Base-by-base conservation (phyloP, 805 yeast species). In the Saturnispora gosingensis region DNA sequence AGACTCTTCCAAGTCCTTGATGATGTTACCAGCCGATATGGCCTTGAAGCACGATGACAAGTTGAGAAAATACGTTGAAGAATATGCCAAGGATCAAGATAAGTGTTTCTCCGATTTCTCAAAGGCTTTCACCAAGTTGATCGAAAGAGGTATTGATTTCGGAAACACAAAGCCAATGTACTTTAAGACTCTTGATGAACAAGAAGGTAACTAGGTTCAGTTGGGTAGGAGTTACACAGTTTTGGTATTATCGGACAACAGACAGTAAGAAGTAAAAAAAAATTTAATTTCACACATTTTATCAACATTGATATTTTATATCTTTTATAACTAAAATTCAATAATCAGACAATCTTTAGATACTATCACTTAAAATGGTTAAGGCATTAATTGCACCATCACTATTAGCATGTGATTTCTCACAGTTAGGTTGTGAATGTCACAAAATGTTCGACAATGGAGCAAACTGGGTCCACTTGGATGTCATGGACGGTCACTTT, bases 401-500 rank as follows among this genome's bases (percentile, higher is more conserved):
- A 28, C 86, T 93, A 53, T 78, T 93, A 51, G 93, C 98, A 5
- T 85, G 90, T 43, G 96, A 93, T 67, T 93, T 91, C 64, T 83
- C 97, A 58, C 79, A 88, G 60, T 71, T 93, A 55, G 97, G 95
- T 47, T 80, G 88, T 58, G 91, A 90, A 56, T 88, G 97, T 69
- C 85, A 84, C 63, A 75, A 77, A 53, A 85, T 90, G 71, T 81
- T 88, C 63, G 78, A 80, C 49, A 75, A 84, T 52, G 84, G 86
- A 24, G 95, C 97, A 20, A 96, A 91, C 62, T 93, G 99, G 99
- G 81, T 93, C 55, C 99, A 93, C 69, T 81, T 93, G 49, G 99
- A 93, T 69, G 91, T 93, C 46, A 93, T 93, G 99, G 99, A 93
- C 67, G 99, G 99, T 46, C 90, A 91, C 69, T 93, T 93, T 66